Evolutionary conservation across 2,329 filamentous ascomycete species (phyloP).

Genomic region (Thelonectria blattea): DNA sequence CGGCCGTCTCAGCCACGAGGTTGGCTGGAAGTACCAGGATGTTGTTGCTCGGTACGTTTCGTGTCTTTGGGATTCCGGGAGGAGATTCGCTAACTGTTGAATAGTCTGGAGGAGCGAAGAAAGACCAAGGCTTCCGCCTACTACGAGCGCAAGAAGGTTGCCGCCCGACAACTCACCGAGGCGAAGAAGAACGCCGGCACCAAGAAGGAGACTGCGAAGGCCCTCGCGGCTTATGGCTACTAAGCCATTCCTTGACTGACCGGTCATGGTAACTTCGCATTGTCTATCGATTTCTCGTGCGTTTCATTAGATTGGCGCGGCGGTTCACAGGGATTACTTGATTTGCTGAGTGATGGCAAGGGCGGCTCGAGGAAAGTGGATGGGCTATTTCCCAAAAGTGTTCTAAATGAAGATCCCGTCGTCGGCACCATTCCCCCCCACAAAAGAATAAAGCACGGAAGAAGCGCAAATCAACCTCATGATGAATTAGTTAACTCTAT

Average conservation of each 20-base stretch:
- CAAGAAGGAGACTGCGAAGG: slow-evolving; percentile 84
- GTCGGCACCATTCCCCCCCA: slow-evolving; percentile 37
- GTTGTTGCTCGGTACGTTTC: slow-evolving; percentile 90
- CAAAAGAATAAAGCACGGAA: slow-evolving; percentile 46
- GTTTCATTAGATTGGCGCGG: slow-evolving; percentile 62
- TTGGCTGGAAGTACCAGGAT: slow-evolving; percentile 99
- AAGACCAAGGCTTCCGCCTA: slow-evolving; percentile 99
- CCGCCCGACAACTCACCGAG: slow-evolving; percentile 86
- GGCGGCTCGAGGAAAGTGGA: slow-evolving; percentile 46
- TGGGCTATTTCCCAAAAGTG: slow-evolving; percentile 42
- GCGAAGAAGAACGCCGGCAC: slow-evolving; percentile 91
- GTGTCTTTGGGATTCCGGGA: background rate
- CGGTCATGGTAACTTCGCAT: slow-evolving; percentile 45
- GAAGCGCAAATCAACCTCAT: slow-evolving; percentile 40
- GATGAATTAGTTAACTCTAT: slow-evolving; percentile 24
- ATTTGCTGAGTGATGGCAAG: slow-evolving; percentile 55
- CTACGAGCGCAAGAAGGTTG: slow-evolving; percentile 99
- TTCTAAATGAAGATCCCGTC: slow-evolving; percentile 44
- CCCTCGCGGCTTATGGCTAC: slow-evolving; percentile 91
- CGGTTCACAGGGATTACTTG: slow-evolving; percentile 58
- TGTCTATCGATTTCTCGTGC: slow-evolving; percentile 55
- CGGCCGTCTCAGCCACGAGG: slow-evolving; percentile 96
- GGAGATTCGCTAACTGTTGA: slow-evolving; percentile 25
- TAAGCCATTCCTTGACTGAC: slow-evolving; percentile 58
- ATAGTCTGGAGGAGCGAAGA: slow-evolving; percentile 97